Evolutionary conservation across 257 asterid genomes (phyloP), one percentile per base, ranked within the genome.

Genomic region (Jasminum sambac): DNA sequence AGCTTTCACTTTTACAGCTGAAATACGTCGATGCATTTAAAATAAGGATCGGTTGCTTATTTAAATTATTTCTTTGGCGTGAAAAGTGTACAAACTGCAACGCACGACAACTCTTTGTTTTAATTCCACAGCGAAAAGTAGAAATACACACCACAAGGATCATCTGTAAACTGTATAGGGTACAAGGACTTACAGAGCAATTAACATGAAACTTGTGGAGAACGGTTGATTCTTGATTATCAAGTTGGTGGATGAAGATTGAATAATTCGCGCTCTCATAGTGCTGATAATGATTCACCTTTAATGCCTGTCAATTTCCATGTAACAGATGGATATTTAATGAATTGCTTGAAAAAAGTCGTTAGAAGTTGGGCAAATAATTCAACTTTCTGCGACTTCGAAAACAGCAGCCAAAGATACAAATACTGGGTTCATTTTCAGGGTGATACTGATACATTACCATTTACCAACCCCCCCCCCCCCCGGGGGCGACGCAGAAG

Each of bases 141-240:
- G 30, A 55, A 55, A 55, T 55, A 9, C 16, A 8, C 12, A 21
- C 34, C 30, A 21, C 8, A 30, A 14, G 40, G 21, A 62, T 72
- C 21, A 24, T 8, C 26, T 2, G 57, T 23, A 14, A 59, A 46
- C 63, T 21, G 70, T 11, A 37, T 0, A 44, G 11, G 4, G 40
- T 30, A 41, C 60, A 59, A 26, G 21, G 46, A 71, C 83, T 70
- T 78, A 74, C 77, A 50, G 5, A 55, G 16, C 8, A 55, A 21
- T 55, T 55, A 55, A 21, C 10, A 23, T 19, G 65, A 16, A 7
- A 61, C 72, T 17, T 3, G 17, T 16, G 8, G 8, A 17, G 71
- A 5, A 60, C 26, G 16, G 14, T n/a, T 4, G 34, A 5, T 42
- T 26, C 36, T 5, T 26, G 64, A 24, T 61, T 67, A 59, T 13